Conservation (phyloP, 1,284 basidiomycete species). For the Violaceomyces palustris region DNA sequence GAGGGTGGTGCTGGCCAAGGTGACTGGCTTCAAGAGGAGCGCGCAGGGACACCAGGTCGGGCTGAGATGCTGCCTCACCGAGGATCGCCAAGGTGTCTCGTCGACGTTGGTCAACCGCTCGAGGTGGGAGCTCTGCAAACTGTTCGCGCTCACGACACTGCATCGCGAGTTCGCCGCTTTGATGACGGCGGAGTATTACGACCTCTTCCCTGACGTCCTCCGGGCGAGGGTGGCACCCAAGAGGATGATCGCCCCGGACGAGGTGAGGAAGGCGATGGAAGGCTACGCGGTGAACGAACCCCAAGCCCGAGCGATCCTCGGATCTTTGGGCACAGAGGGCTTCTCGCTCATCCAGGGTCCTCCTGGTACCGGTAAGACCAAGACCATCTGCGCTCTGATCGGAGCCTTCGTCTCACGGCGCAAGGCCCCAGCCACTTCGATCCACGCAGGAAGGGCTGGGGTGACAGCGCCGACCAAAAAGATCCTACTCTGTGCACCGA, state of each 20-base stretch:
- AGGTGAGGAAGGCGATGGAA: slow-evolving; percentile 61
- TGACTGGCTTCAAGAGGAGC: slow-evolving; percentile 63
- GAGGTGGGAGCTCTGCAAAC: slow-evolving; percentile 71
- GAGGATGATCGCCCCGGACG: slow-evolving; percentile 58
- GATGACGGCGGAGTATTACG: slow-evolving; percentile 74
- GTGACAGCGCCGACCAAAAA: slow-evolving; percentile 58
- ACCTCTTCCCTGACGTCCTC: slow-evolving; percentile 68
- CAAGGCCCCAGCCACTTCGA: slow-evolving; percentile 18
- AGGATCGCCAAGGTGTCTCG: slow-evolving; percentile 53
- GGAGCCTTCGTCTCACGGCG: slow-evolving; percentile 68
- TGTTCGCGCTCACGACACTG: slow-evolving; percentile 83
- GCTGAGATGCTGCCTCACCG: slow-evolving; percentile 55
- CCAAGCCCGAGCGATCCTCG: slow-evolving; percentile 83
- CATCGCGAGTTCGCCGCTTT: slow-evolving; percentile 89
- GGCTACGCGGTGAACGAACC: slow-evolving; percentile 81
- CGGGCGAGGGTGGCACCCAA: slow-evolving; percentile 60
- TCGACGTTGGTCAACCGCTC: slow-evolving; percentile 59
- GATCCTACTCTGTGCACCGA: slow-evolving; percentile 89
- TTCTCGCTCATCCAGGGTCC: slow-evolving; percentile 95
- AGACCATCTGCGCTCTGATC: slow-evolving; percentile 92
- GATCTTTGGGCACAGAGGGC: slow-evolving; percentile 67
- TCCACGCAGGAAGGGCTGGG: slow-evolving; percentile 11
- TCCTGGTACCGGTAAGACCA: slow-evolving; percentile 97
- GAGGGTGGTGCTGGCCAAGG: slow-evolving; percentile 65
- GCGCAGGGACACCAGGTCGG: slow-evolving; percentile 57